Conservation (phyloP, 176 grass and related monocot species). For the Rhipidocladum racemiflorum region DNA sequence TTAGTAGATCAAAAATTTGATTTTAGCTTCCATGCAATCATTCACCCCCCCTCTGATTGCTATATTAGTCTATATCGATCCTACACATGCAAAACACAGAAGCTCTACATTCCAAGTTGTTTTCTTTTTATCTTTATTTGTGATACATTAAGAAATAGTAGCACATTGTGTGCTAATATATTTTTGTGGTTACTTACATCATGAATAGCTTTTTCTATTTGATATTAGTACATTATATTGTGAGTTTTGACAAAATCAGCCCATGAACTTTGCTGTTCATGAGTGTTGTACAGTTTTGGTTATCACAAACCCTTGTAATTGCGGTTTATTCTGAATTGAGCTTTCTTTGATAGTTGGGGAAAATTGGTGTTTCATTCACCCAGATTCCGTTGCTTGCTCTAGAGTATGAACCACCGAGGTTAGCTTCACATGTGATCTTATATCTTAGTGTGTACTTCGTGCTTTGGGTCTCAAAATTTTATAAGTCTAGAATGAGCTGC, state of each 20-base stretch:
- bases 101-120: not conserved
- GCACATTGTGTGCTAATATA: not conserved
- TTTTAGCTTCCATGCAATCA: no score
- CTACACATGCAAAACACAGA: not conserved
- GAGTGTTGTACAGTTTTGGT: no score
- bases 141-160: not conserved
- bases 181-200: not conserved
- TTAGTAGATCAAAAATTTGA: no score
- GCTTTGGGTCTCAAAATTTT: not conserved
- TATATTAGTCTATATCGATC: no score
- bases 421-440: constrained; percentile 10
- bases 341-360: constrained; percentile 66
- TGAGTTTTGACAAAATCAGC: no score
- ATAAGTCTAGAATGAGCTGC: not conserved
- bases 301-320: constrained; percentile 10
- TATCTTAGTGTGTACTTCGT: constrained; percentile 31
- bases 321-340: not conserved
- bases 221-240: no score
- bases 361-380: constrained; percentile 67
- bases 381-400: constrained; percentile 90
- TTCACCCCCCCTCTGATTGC: no score
- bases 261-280: no score
- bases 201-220: not conserved
- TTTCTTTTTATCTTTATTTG: not conserved
- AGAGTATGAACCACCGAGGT: constrained; percentile 97